phyloP scores from a whole-genome alignment of 352 stramenopile species.

The Pythium plurisporium region DNA sequence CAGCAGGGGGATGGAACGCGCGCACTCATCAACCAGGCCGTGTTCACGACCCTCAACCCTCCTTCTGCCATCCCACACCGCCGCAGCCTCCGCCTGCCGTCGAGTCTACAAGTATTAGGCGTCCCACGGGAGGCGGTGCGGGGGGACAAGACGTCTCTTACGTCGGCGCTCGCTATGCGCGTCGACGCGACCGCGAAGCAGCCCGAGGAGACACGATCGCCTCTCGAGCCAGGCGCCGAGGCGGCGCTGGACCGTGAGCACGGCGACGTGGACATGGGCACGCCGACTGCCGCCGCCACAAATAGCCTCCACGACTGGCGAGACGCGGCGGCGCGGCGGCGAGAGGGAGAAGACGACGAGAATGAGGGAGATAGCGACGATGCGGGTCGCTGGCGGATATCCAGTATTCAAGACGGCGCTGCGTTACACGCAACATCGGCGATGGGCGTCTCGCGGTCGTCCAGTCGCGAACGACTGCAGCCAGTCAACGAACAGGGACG shows the following conservation, averaged over 20 bases:
- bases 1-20: slow-evolving; percentile 12
- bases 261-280: slow-evolving; percentile 19
- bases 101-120: neutral
- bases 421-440: neutral
- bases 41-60: slow-evolving; percentile 10
- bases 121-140: neutral
- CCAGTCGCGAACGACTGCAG: neutral
- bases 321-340: neutral
- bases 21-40: neutral
- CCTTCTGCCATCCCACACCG: neutral
- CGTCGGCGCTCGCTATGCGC: slow-evolving; percentile 6
- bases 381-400: no score
- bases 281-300: neutral
- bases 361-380: neutral
- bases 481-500: neutral
- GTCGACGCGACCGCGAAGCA: no score
- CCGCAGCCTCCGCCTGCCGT: no score
- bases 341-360: neutral
- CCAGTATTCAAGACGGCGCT: neutral
- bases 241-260: slow-evolving; percentile 6
- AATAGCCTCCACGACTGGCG: slow-evolving; percentile 4
- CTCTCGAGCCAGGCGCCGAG: neutral
- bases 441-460: neutral
- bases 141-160: neutral
- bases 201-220: no score